These are phyloP conservation scores for Myxozyma geophila DNA, from an alignment of 805 yeast genomes.

Conservation along the genomic window DNA sequence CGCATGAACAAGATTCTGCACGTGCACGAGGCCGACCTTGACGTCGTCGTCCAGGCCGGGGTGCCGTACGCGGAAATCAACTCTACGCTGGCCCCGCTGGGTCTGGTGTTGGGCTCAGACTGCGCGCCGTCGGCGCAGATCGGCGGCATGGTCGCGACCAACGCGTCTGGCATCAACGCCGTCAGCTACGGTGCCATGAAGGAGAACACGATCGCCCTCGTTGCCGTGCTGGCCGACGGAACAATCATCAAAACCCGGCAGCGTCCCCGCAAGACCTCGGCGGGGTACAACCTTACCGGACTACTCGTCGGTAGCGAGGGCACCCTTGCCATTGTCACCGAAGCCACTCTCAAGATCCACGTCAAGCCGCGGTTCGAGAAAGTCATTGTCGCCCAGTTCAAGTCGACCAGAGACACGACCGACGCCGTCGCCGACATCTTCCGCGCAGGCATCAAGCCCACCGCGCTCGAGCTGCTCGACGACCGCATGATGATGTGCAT, in stretches of 20 bases:
- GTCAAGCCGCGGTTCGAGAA: constrained; percentile 51
- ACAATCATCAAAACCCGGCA: constrained; percentile 74
- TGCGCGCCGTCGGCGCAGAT: constrained; percentile 90
- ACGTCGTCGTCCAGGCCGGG: constrained; percentile 78
- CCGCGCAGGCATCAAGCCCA: constrained; percentile 68
- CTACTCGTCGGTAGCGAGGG: constrained; percentile 85
- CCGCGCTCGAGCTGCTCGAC: constrained; percentile 80
- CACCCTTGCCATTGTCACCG: constrained; percentile 61
- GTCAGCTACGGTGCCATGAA: constrained; percentile 83
- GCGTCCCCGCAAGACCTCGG: constrained; percentile 78
- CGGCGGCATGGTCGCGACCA: constrained; percentile 83
- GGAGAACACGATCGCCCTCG: constrained; percentile 72
- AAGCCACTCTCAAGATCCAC: constrained; percentile 53
- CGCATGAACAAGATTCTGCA: constrained; percentile 64
- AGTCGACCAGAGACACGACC: constrained; percentile 68
- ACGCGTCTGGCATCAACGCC: constrained; percentile 84
- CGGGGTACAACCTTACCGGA: constrained; percentile 80
- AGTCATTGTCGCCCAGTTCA: constrained; percentile 75
- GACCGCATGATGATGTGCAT: constrained; percentile 73
- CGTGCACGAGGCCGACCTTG: constrained; percentile 71
- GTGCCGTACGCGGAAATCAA: constrained; percentile 81
- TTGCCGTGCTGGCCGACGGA: constrained; percentile 85
- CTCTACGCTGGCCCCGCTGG: constrained; percentile 59
- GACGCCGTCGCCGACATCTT: constrained; percentile 68
- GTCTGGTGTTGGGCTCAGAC: constrained; percentile 78